Base-by-base conservation (phyloP, 768 basidiomycete genomes). In the Tricholoma saponaceum region DNA sequence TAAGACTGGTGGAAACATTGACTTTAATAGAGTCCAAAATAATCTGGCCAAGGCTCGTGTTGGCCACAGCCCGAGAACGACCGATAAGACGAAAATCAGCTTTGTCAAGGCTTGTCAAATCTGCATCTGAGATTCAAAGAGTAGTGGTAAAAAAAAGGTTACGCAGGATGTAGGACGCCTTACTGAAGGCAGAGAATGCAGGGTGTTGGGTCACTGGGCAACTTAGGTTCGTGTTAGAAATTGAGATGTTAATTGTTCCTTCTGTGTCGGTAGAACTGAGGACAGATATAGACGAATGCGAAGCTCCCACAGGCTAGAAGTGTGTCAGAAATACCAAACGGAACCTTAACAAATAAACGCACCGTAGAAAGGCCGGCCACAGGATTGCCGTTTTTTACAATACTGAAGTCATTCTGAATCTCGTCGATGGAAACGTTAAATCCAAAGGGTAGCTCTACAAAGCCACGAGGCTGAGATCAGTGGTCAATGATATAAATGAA, bases 21-120 rank as follows among this genome's bases (percentile, higher is more conserved):
- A 90, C 86, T 56, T 81, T 82, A 68, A 90, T 89, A 5, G 85
- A 79, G 66, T 87, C 80, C 7, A 90, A 76, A n/a, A 81, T 83
- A 56, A 90, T 82, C 62, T 80, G 74, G 37, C 88, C 88, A 54
- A 89, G 75, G 65, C 79, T 82, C 64, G 78, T 78, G 60, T 78
- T 84, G 20, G 87, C 83, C 8, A 86, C 69, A 3, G 88, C 82
- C 18, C 75, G 74, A 54, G 87, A 83, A 59, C 78, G 74, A 32
- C 87, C 87, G 46, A 83, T 71, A 35, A 90, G 76, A 39, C 74
- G 72, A 69, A 90, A 89, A 9, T 78, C 69, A 30, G 77, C 76
- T n/a, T 57, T 66, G 25, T 72, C 68, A 14, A 72, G 65, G 56
- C 79, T 78, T 1, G 85, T 88, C 54, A 89, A 74, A 49, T 84